Evolutionary conservation across 768 basidiomycete genomes (phyloP).

Genomic region (Leccinum pellstonianum): DNA sequence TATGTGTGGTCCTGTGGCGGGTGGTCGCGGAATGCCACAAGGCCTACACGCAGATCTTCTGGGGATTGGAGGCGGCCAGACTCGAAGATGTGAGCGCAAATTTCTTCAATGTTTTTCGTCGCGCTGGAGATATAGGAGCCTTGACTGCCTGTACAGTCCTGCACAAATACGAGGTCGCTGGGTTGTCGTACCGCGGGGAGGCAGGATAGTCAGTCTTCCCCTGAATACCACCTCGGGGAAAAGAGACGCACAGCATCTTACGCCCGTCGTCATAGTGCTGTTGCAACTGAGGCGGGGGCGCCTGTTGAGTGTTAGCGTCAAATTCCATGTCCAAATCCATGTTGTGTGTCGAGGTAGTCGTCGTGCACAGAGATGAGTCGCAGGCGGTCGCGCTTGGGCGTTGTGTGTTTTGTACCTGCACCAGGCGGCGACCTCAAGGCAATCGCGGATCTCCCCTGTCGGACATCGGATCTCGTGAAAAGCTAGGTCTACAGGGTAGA

Average conservation of each 20-base stretch:
- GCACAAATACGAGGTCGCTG: constrained; percentile 92
- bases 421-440: constrained; percentile 37
- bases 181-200: neutral
- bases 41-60: constrained; percentile 89
- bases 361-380: constrained; percentile 16
- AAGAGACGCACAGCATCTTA: constrained; percentile 70
- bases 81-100: constrained; percentile 92
- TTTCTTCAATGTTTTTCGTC: constrained; percentile 94
- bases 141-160: constrained; percentile 93
- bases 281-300: constrained; percentile 35
- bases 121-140: constrained; percentile 91
- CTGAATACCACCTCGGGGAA: constrained; percentile 5
- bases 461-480: constrained; percentile 35
- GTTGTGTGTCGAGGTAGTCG: constrained; percentile 15
- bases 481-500: constrained; percentile 16
- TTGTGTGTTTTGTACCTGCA: constrained; percentile 18
- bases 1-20: constrained; percentile 98
- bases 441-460: constrained; percentile 37
- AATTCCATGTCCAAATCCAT: constrained; percentile 87
- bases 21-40: constrained; percentile 95
- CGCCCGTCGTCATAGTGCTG: constrained; percentile 41
- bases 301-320: constrained; percentile 39
- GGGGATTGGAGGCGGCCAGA: constrained; percentile 84
- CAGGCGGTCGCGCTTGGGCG: constrained; percentile 8
- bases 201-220: constrained; percentile 17